Percentiles rank a stretch among this genome's conserved stretches.
Conservation (phyloP, 306 rosid species). For the Styphnolobium japonicum region DNA sequence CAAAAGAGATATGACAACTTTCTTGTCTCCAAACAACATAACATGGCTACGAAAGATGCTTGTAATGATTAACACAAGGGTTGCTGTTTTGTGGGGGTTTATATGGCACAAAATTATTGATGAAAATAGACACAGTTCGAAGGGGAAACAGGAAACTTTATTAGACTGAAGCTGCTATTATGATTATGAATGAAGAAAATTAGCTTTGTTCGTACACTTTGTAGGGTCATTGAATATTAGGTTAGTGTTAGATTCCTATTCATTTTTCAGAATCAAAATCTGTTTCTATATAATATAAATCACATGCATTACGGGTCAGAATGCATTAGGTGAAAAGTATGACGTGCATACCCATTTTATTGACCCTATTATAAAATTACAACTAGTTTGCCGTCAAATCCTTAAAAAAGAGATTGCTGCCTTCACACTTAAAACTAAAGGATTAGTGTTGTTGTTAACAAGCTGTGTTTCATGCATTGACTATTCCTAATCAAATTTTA, state of each 20-base stretch:
- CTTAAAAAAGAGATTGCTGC: neutral
- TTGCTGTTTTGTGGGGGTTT: neutral
- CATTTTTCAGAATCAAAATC: neutral
- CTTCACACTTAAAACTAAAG: constrained; percentile 12
- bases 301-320: neutral
- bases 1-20: neutral
- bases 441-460: no score
- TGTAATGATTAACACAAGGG: constrained; percentile 19
- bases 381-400: constrained; percentile 7
- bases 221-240: neutral
- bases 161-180: neutral
- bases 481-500: no score
- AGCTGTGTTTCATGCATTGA: no score
- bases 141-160: neutral
- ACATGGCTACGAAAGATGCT: constrained; percentile 1
- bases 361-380: constrained; percentile 21
- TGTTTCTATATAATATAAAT: neutral
- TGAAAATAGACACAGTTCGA: neutral
- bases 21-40: neutral
- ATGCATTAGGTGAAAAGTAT: neutral
- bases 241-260: neutral
- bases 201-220: neutral
- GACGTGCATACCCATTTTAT: neutral
- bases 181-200: neutral
- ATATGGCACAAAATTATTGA: neutral